Percentiles rank a stretch among this genome's conserved stretches.
Conservation (phyloP, 148 eudicot species). For the Rhododendron griersonianum region DNA sequence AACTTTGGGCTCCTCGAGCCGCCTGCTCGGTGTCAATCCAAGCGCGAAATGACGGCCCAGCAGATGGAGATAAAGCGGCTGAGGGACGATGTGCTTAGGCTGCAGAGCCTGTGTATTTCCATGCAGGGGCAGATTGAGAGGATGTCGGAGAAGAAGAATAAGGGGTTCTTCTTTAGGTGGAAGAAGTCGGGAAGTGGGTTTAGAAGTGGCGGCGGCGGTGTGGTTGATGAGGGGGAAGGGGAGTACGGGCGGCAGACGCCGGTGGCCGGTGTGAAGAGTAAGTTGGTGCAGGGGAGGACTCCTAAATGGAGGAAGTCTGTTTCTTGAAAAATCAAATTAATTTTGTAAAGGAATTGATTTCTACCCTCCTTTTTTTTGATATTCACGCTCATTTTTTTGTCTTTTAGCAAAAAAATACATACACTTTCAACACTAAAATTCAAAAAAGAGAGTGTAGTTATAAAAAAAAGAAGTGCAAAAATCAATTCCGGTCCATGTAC, state of each 20-base stretch:
- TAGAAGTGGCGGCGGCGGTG: slow-evolving; percentile 10
- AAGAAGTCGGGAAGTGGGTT: slow-evolving; percentile 39
- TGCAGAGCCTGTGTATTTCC: slow-evolving; percentile 50
- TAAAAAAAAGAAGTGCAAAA: no score
- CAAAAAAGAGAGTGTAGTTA: no score
- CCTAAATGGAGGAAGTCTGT: slow-evolving; percentile 59
- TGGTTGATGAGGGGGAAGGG: slow-evolving; percentile 15
- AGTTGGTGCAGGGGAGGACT: slow-evolving; percentile 30
- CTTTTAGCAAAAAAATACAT: no score
- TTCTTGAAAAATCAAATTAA: slow-evolving; percentile 31
- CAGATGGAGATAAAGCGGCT: slow-evolving; percentile 60
- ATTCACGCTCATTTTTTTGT: no score
- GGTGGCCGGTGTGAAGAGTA: slow-evolving; percentile 19
- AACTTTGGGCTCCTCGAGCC: slow-evolving; percentile 30
- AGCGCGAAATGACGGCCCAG: slow-evolving; percentile 42
- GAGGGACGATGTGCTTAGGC: slow-evolving; percentile 62
- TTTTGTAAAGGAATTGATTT: neutral
- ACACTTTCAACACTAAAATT: no score
- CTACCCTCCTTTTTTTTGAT: accelerated
- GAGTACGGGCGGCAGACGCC: slow-evolving; percentile 46
- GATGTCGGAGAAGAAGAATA: slow-evolving; percentile 42
- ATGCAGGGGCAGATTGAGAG: slow-evolving; percentile 65
- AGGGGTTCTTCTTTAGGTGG: slow-evolving; percentile 54
- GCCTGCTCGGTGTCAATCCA: slow-evolving; percentile 46
- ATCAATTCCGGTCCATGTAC: no score